Base-by-base conservation (phyloP, 331 rosid species). In the Prunus yedoensis region DNA sequence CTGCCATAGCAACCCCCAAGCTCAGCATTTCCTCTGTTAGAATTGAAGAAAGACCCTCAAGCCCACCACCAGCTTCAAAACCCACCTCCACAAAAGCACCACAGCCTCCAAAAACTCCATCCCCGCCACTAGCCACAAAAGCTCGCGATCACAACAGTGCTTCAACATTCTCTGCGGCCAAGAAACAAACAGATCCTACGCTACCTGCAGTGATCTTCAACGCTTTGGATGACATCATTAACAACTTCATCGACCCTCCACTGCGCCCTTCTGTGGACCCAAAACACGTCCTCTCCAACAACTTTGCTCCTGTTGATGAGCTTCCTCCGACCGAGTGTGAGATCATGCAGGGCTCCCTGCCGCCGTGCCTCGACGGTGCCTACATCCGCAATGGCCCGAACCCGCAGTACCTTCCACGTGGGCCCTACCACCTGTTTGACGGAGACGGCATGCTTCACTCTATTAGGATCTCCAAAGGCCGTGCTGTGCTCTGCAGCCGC, bases 361-460 rank as follows among this genome's bases (percentile, higher is more conserved):
- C 95, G 0, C 66, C 85, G 0, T 89, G 81, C 59, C 92, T 90
- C 1, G 79, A 89, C 52, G 99, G 99, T 0, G 96, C 92, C 0
- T 94, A 94, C 79, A 92, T 94, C 27, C 82, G 97, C 66, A 94
- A 91, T 64, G 98, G 98, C 14, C 98, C 98, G 0, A 94, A 94
- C 83, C 96, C 98, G 0, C 98, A 94, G 43, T 88, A 80, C 83
- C 92, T 91, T 15, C 99, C 99, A 0, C 91, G 91, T 6, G 97
- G 98, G 10, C 98, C 95, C 2, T 91, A 94, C 91, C 98, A 94
- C 59, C 92, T 91, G 68, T 91, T 94, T 79, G 96, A 92, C 53
- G 93, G 97, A 4, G 99, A 94, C 64, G 96, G 97, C 3, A 89
- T 94, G 99, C 89, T 94, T 60, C 97, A 94, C 87, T 82, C 88